These are phyloP conservation scores for Globisporangium spinosum DNA, from an alignment of 352 stramenopile genomes.

Conservation along the genomic window DNA sequence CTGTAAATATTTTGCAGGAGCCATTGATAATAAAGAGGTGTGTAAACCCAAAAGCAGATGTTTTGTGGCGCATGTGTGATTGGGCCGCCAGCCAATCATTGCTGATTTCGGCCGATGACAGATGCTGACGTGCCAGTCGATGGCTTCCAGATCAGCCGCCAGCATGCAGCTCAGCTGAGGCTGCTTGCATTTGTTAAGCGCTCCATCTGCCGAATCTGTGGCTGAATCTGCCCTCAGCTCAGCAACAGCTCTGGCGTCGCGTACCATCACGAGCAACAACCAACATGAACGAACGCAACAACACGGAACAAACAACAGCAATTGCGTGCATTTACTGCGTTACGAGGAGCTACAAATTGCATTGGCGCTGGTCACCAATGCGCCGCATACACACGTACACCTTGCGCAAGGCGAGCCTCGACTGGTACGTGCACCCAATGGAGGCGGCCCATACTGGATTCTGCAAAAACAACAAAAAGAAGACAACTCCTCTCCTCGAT, in stretches of 20 bases:
- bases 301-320: not conserved
- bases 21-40: not conserved
- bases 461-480: not conserved
- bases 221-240: not conserved
- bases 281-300: not conserved
- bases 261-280: not conserved
- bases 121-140: not conserved
- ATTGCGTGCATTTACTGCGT: not conserved
- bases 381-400: not conserved
- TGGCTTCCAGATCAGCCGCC: not conserved
- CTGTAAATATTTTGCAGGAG: not conserved
- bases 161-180: not conserved
- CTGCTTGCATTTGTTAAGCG: not conserved
- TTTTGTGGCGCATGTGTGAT: not conserved
- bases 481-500: not conserved
- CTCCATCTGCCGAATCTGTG: not conserved
- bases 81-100: not conserved
- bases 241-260: too few relatives aligned
- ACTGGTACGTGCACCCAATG: not conserved
- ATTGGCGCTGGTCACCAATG: not conserved
- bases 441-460: not conserved
- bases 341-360: conserved; percentile 1
- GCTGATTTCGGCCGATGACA: not conserved
- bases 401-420: not conserved
- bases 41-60: not conserved